phyloP scores from a whole-genome alignment of 2,329 filamentous ascomycete genomes.

The Monilinia fructigena region DNA sequence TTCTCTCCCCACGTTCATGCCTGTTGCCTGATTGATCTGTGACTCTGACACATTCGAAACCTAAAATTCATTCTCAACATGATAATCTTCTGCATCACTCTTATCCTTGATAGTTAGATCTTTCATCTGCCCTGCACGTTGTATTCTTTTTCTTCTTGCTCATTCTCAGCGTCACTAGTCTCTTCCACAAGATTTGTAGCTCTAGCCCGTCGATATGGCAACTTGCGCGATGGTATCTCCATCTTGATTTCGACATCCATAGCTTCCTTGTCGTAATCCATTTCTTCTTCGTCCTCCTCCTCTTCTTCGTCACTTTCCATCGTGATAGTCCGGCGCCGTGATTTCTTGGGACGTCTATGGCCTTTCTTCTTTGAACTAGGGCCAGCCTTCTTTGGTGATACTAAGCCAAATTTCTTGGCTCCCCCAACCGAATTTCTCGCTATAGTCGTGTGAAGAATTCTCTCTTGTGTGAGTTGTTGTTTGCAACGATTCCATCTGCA shows the following conservation, averaged over 20 bases:
- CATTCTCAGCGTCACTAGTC: conserved; percentile 6
- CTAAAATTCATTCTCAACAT: background rate
- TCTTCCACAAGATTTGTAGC: conserved; percentile 2
- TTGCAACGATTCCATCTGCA: conserved; percentile 6
- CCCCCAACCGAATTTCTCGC: background rate
- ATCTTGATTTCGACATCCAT: background rate
- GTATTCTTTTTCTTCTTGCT: background rate
- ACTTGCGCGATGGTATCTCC: conserved; percentile 4
- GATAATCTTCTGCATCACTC: background rate
- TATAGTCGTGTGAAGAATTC: background rate
- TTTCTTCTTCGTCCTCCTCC: conserved; percentile 1
- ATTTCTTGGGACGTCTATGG: background rate
- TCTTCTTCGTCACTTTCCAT: background rate
- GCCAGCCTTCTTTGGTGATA: background rate
- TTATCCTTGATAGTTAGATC: conserved; percentile 4
- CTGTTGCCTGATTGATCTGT: background rate
- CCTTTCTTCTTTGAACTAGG: background rate
- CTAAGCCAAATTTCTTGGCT: background rate
- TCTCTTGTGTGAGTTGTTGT: background rate
- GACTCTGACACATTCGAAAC: background rate
- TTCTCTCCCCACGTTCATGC: background rate
- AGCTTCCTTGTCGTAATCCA: background rate
- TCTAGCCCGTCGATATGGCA: conserved; percentile 4
- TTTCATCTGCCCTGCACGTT: background rate
- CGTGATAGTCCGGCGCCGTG: background rate